Percentiles rank a stretch among this genome's conserved stretches.
These are phyloP conservation scores for Chlorella sp. DNA, from an alignment of 139 green algal genomes.

Conservation along the genomic window DNA sequence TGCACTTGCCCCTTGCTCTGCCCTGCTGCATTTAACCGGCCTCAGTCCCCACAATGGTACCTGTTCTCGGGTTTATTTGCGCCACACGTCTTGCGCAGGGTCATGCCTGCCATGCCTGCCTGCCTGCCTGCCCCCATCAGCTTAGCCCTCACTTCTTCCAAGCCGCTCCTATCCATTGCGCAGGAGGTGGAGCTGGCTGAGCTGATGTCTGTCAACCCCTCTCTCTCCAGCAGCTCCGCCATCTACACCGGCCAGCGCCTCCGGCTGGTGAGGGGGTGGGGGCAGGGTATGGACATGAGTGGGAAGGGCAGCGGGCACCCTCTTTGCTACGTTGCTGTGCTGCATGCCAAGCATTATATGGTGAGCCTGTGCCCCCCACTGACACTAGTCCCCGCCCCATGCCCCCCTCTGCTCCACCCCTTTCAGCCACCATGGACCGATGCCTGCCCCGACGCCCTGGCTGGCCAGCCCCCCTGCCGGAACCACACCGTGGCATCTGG, in stretches of 20 bases:
- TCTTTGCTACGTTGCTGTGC: neutral
- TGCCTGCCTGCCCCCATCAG: neutral
- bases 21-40: too few species aligned
- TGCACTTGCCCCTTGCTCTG: too few species aligned
- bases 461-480: neutral
- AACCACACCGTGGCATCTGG: neutral
- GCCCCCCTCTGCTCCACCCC: too few species aligned
- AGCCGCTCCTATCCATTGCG: too few species aligned
- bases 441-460: neutral
- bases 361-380: neutral
- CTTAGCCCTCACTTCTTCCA: neutral
- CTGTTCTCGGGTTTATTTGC: too few species aligned
- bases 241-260: neutral
- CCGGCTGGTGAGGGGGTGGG: neutral
- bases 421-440: neutral
- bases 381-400: neutral
- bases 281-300: neutral
- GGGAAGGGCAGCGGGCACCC: too few species aligned
- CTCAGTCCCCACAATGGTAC: too few species aligned
- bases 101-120: neutral
- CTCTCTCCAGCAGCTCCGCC: neutral
- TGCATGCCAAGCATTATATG: too few species aligned
- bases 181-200: slow-evolving; percentile 7
- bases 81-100: too few species aligned
- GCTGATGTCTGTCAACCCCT: neutral